Evolutionary conservation across 306 rosid genomes (phyloP).

Genomic region (Quercus engelmannii): DNA sequence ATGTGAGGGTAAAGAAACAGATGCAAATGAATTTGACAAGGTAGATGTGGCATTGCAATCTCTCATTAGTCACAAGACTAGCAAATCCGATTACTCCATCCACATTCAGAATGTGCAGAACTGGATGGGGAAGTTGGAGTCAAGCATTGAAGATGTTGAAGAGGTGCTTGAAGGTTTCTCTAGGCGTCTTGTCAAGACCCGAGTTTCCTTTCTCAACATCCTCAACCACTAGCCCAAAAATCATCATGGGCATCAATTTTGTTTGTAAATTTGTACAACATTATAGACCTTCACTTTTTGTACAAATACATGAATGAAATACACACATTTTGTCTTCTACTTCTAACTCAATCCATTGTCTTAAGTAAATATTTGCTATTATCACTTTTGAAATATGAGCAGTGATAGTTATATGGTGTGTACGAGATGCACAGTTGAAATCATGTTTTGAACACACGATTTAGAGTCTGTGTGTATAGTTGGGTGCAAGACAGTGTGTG

Average conservation of each 20-base stretch:
- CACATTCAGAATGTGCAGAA: slow-evolving; percentile 8
- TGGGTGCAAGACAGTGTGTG: no score
- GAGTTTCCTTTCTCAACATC: slow-evolving; percentile 36
- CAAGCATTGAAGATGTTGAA: slow-evolving; percentile 20
- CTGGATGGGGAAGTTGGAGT: slow-evolving; percentile 19
- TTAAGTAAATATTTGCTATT: no score
- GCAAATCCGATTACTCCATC: background rate
- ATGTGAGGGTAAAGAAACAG: slow-evolving; percentile 9
- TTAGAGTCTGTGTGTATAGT: no score
- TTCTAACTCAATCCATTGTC: no score
- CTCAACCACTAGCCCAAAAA: background rate
- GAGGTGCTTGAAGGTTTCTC: slow-evolving; percentile 17
- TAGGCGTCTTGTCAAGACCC: slow-evolving; percentile 10
- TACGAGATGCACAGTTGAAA: no score
- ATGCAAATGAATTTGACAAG: slow-evolving; percentile 21
- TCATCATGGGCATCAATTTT: background rate
- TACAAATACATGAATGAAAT: background rate
- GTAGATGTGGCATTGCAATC: slow-evolving; percentile 18
- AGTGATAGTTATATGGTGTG: background rate
- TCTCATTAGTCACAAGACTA: background rate
- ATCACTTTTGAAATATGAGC: slow-evolving; percentile 17
- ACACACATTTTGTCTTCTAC: background rate
- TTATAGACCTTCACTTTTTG: no score
- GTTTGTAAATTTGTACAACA: background rate
- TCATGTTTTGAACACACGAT: no score